A percentile compares a stretch with the other conserved stretches of the same genome.
Conservation (phyloP, 805 yeast species). For the Ogataea chonburiensis region DNA sequence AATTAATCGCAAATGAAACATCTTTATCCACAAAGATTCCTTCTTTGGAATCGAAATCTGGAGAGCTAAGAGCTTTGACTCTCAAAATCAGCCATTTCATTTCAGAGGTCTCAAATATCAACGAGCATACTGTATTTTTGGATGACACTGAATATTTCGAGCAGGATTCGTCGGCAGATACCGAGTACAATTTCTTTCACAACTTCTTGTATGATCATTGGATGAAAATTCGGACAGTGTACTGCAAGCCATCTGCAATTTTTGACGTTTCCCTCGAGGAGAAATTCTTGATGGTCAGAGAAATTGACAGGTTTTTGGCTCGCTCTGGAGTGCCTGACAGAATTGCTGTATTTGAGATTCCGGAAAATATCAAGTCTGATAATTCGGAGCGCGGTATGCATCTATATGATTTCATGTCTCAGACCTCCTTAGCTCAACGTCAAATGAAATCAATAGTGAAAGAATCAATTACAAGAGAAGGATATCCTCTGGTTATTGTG, state of each 20-base stretch:
- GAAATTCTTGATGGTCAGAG: conserved; percentile 33
- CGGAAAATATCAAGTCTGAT: conserved; percentile 49
- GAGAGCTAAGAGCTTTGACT: conserved; percentile 41
- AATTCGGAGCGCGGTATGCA: conserved; percentile 47
- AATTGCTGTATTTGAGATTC: conserved; percentile 54
- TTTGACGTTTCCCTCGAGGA: conserved; percentile 17
- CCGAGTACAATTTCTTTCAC: conserved; percentile 41
- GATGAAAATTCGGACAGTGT: conserved; percentile 29
- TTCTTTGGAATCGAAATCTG: conserved; percentile 37
- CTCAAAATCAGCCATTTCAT: conserved; percentile 42
- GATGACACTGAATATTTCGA: conserved; percentile 16
- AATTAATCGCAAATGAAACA: conserved; percentile 83
- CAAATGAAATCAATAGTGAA: conserved; percentile 49
- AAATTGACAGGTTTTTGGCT: conserved; percentile 47
- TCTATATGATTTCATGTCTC: conserved; percentile 72
- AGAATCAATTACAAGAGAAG: conserved; percentile 69
- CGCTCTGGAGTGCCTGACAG: conserved; percentile 60
- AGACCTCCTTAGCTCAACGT: conserved; percentile 54
- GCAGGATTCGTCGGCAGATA: conserved; percentile 29
- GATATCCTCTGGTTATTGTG: conserved; percentile 64
- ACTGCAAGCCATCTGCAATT: conserved; percentile 18
- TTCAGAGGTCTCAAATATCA: conserved; percentile 28
- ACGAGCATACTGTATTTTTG: conserved; percentile 6
- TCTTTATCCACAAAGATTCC: conserved; percentile 66
- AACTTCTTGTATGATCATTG: conserved; percentile 51